phyloP scores from a whole-genome alignment of 148 eudicot genomes.

The Cornus florida region DNA sequence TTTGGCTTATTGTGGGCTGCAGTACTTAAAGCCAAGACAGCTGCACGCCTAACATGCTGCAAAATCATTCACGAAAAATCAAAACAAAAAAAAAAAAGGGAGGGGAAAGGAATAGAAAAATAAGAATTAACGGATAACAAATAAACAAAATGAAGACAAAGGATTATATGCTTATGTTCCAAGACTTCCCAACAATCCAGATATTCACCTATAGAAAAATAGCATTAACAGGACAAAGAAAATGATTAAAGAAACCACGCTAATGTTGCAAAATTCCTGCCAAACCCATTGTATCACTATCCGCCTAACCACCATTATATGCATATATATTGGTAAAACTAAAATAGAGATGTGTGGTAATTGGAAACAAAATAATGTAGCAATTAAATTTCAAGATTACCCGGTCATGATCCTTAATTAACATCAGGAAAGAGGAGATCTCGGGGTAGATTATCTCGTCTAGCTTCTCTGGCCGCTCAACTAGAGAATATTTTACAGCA shows the following conservation, averaged over 20 bases:
- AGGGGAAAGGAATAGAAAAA: background rate
- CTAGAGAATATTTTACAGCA: slow-evolving; percentile 89
- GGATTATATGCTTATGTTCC: too few relatives aligned
- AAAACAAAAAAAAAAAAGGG: background rate
- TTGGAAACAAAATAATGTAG: background rate
- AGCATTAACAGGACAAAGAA: background rate
- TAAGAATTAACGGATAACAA: background rate
- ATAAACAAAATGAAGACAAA: background rate
- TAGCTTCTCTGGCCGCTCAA: slow-evolving; percentile 93
- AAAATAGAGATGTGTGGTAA: background rate
- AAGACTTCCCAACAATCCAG: too few relatives aligned
- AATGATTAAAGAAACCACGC: background rate
- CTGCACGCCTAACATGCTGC: slow-evolving; percentile 99
- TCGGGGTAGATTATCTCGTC: slow-evolving; percentile 86
- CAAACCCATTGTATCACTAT: background rate
- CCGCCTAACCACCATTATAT: background rate
- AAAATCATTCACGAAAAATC: slow-evolving; percentile 14
- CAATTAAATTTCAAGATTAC: slow-evolving; percentile 32
- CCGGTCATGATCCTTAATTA: slow-evolving; percentile 91
- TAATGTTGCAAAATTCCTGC: background rate
- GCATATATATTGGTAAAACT: background rate
- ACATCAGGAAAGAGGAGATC: slow-evolving; percentile 89
- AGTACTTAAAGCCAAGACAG: slow-evolving; percentile 91
- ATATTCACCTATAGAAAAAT: background rate
- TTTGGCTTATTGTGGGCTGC: slow-evolving; percentile 98